Percentiles rank a stretch among this genome's conserved stretches.
phyloP scores from a whole-genome alignment of 140 eudicot genomes.

The Flaveria floridana region DNA sequence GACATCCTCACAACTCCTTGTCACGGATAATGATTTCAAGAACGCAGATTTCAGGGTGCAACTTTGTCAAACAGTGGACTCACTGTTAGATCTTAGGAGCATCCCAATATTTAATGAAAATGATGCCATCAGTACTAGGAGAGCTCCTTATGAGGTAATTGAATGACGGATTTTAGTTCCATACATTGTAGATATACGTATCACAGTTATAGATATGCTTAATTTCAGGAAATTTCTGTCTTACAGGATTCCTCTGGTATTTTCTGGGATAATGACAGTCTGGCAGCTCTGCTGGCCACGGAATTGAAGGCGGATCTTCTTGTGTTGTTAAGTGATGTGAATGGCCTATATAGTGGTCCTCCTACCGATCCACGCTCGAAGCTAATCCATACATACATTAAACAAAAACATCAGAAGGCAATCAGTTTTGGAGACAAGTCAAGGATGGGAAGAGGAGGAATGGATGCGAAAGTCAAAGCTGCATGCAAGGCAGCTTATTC shows the following conservation, averaged over 20 bases:
- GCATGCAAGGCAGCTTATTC: conserved; percentile 72
- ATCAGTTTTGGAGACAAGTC: conserved; percentile 93
- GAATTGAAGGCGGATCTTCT: conserved; percentile 87
- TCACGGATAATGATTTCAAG: conserved; percentile 85
- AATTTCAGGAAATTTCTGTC: conserved; percentile 22
- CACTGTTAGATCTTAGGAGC: conserved; percentile 59
- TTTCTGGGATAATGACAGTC: conserved; percentile 93
- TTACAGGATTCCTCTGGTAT: conserved; percentile 87
- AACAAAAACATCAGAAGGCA: conserved; percentile 63
- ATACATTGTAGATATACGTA: conserved; percentile 14
- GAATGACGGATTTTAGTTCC: not conserved
- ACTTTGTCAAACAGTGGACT: conserved; percentile 69
- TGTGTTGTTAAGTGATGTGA: conserved; percentile 86
- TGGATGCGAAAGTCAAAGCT: conserved; percentile 95
- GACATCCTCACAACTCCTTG: conserved; percentile 86
- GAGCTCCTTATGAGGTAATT: conserved; percentile 89
- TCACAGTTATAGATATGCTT: conserved; percentile 19
- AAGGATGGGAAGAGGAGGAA: conserved; percentile 95
- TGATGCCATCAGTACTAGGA: conserved; percentile 88
- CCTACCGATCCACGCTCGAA: conserved; percentile 87
- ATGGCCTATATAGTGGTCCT: conserved; percentile 93
- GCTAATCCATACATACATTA: conserved; percentile 77
- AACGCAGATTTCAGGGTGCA: conserved; percentile 71
- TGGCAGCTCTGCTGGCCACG: conserved; percentile 77
- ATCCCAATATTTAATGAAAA: conserved; percentile 88